Conservation (phyloP, 2,329 filamentous ascomycete species). For the Beauveria varroae region DNA sequence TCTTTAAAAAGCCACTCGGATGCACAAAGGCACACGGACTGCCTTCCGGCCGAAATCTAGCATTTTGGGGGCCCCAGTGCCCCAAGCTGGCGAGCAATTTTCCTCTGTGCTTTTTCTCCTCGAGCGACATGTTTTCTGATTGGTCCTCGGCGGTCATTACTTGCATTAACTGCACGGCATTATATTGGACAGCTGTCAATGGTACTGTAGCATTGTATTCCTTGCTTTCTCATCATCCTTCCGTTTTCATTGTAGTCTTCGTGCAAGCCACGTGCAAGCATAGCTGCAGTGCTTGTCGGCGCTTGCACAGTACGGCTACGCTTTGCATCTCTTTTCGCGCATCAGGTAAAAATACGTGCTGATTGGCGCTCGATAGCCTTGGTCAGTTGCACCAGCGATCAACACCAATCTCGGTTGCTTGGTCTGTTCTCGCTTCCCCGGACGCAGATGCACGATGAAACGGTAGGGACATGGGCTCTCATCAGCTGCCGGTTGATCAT, state of each 20-base stretch:
- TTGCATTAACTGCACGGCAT: conserved; percentile 2
- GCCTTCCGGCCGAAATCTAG: not conserved
- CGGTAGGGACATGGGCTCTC: not conserved
- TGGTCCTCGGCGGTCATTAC: not conserved
- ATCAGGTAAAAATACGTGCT: too few relatives aligned
- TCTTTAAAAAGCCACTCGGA: not conserved
- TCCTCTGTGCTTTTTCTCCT: not conserved
- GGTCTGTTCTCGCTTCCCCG: not conserved
- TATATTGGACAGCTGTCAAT: not conserved
- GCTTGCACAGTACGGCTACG: not conserved
- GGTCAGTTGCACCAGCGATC: too few relatives aligned
- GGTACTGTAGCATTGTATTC: not conserved
- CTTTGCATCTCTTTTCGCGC: not conserved
- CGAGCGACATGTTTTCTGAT: not conserved
- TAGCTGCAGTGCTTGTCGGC: not conserved
- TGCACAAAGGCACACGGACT: not conserved
- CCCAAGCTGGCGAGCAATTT: not conserved
- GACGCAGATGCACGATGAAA: not conserved
- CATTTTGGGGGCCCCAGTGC: not conserved
- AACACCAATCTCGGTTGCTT: not conserved
- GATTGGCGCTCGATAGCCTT: too few relatives aligned
- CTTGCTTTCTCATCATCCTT: not conserved
- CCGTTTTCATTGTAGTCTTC: too few relatives aligned
- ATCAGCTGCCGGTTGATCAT: too few relatives aligned
- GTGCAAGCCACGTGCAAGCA: not conserved